Conservation (phyloP, 2,329 filamentous ascomycete genomes). For the Blastomyces parvus region DNA sequence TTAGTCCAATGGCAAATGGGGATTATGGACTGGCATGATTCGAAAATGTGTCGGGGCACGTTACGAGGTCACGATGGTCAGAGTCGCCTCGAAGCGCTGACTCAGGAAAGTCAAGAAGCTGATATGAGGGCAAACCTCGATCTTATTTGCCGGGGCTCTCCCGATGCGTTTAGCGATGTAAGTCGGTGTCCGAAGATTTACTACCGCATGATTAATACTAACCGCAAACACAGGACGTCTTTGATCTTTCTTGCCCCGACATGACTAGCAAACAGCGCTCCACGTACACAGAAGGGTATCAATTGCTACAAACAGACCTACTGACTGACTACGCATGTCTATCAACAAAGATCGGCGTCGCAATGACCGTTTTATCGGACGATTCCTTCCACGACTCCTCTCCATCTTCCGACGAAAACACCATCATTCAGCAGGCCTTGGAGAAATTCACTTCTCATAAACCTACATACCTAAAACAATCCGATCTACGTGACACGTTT, state of each 20-base stretch:
- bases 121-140: slow-evolving; percentile 32
- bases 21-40: slow-evolving; percentile 48
- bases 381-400: slow-evolving; percentile 16
- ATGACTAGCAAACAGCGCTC: slow-evolving; percentile 45
- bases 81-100: slow-evolving; percentile 22
- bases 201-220: neutral
- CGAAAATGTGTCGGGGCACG: slow-evolving; percentile 15
- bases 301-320: slow-evolving; percentile 45
- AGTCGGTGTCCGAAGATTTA: slow-evolving; percentile 6
- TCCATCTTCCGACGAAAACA: slow-evolving; percentile 18
- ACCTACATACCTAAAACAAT: slow-evolving; percentile 23
- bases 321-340: slow-evolving; percentile 37
- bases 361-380: slow-evolving; percentile 24
- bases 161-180: slow-evolving; percentile 24
- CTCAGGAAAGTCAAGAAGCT: slow-evolving; percentile 22
- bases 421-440: slow-evolving; percentile 25
- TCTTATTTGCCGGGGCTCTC: slow-evolving; percentile 24
- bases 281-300: slow-evolving; percentile 47
- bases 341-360: slow-evolving; percentile 26
- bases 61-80: neutral
- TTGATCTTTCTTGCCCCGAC: slow-evolving; percentile 57
- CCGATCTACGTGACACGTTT: slow-evolving; percentile 41
- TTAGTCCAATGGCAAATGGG: slow-evolving; percentile 62
- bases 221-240: slow-evolving; percentile 32
- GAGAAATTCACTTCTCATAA: slow-evolving; percentile 18